Evolutionary conservation across 2,329 filamentous ascomycete genomes (phyloP).

Genomic region (Colletotrichum orchidophilum): DNA sequence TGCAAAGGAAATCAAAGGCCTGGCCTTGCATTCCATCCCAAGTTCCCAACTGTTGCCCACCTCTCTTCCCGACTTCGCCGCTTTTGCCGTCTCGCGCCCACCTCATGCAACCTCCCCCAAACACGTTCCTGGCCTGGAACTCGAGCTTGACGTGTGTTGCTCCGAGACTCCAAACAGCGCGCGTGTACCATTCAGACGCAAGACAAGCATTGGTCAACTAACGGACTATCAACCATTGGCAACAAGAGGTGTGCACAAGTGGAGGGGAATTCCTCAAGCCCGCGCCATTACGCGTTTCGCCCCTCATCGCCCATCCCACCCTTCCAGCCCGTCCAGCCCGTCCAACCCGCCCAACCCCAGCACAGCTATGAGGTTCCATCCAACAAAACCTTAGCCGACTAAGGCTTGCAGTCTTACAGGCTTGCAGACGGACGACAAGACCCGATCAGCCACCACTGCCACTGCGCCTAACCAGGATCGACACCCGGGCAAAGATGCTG

Average conservation of each 20-base stretch:
- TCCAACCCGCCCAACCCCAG: slow-evolving; percentile 18
- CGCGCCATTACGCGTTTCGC: slow-evolving; percentile 34
- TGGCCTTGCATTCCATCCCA: slow-evolving; percentile 7
- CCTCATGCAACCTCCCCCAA: neutral
- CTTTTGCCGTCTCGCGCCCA: neutral
- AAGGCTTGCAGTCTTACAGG: slow-evolving; percentile 7
- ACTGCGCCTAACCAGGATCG: slow-evolving; percentile 6
- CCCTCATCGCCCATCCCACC: slow-evolving; percentile 29
- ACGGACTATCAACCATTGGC: neutral
- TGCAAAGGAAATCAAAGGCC: slow-evolving; percentile 1
- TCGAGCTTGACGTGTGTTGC: neutral
- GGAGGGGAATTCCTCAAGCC: slow-evolving; percentile 7
- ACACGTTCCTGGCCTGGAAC: neutral
- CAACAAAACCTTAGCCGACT: slow-evolving; percentile 29
- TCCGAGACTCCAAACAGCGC: neutral
- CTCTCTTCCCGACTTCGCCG: neutral
- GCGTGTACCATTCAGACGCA: neutral
- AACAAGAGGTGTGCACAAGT: neutral
- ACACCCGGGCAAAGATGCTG: neutral
- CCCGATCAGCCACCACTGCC: slow-evolving; percentile 13
- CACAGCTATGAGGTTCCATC: slow-evolving; percentile 19
- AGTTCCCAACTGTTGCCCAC: neutral
- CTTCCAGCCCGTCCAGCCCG: slow-evolving; percentile 16
- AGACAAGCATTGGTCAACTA: neutral
- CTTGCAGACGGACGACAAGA: slow-evolving; percentile 1